phyloP scores from a whole-genome alignment of 1,284 basidiomycete genomes.

The Pseudozyma hubeiensis region DNA sequence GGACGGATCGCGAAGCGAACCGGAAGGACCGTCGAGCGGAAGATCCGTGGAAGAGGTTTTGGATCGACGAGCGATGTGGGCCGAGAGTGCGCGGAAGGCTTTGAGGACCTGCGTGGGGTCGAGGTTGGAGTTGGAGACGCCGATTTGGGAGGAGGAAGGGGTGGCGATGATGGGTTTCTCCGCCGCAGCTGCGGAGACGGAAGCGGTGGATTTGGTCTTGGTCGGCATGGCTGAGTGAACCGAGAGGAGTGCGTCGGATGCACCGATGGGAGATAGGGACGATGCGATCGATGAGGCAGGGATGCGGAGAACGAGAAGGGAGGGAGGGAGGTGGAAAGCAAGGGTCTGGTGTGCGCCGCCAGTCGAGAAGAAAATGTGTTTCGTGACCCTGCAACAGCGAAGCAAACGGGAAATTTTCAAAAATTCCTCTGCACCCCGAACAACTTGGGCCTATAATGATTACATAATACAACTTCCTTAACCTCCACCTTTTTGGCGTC shows the following conservation, averaged over 20 bases:
- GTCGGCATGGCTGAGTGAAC: slow-evolving; percentile 8
- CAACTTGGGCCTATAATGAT: slow-evolving; percentile 5
- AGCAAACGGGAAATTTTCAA: too few relatives aligned
- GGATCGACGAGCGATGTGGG: slow-evolving; percentile 39
- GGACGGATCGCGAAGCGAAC: slow-evolving; percentile 41
- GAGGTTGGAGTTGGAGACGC: slow-evolving; percentile 41
- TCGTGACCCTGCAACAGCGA: too few relatives aligned
- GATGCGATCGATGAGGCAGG: neutral
- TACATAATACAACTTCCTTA: slow-evolving; percentile 13
- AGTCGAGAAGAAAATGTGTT: too few relatives aligned
- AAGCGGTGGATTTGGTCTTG: slow-evolving; percentile 13
- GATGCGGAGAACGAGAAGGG: neutral
- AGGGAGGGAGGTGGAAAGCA: too few relatives aligned
- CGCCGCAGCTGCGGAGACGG: neutral
- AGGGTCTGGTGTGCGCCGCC: too few relatives aligned
- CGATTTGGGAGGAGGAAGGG: slow-evolving; percentile 22
- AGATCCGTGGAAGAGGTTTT: slow-evolving; percentile 20
- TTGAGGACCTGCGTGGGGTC: slow-evolving; percentile 55
- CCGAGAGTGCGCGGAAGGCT: slow-evolving; percentile 59
- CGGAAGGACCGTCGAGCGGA: slow-evolving; percentile 52
- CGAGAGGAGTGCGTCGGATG: neutral
- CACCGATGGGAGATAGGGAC: neutral
- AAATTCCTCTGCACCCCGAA: too few relatives aligned
- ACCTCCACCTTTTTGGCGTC: slow-evolving; percentile 14
- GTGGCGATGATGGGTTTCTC: slow-evolving; percentile 32